Percentiles rank a stretch among this genome's conserved stretches.
Conservation (phyloP, 75 land plant genomes). For the Picea glauca region DNA sequence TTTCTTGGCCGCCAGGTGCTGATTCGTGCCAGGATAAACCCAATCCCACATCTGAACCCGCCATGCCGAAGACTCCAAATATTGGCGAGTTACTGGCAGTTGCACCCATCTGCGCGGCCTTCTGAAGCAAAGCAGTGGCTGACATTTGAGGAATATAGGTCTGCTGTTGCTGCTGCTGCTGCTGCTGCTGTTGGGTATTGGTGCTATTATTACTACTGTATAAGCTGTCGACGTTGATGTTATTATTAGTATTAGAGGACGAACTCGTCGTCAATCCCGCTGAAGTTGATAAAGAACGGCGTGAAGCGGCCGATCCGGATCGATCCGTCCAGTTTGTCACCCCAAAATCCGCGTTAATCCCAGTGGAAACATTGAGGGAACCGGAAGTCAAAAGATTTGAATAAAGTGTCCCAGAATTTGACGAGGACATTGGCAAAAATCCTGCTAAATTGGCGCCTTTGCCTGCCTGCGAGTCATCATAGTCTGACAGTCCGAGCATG, state of each 20-base stretch:
- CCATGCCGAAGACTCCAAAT: slow-evolving; percentile 34
- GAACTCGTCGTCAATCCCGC: slow-evolving; percentile 19
- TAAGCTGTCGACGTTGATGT: slow-evolving; percentile 17
- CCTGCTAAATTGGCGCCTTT: slow-evolving; percentile 3
- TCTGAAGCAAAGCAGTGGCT: slow-evolving; percentile 91
- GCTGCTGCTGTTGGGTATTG: slow-evolving; percentile 8
- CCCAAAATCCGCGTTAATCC: slow-evolving; percentile 5
- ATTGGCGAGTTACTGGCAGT: slow-evolving; percentile 49
- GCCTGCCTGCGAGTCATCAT: slow-evolving; percentile 3
- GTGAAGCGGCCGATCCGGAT: slow-evolving; percentile 16
- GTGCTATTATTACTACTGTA: slow-evolving; percentile 15
- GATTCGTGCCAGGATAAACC: slow-evolving; percentile 8
- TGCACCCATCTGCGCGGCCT: slow-evolving; percentile 95
- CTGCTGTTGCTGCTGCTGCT: slow-evolving; percentile 28
- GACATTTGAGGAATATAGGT: slow-evolving; percentile 57
- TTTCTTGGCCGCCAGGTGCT: neutral
- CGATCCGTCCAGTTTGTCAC: slow-evolving; percentile 12
- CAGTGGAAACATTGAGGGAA: neutral
- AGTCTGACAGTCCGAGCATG: slow-evolving; percentile 4
- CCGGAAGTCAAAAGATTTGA: slow-evolving; percentile 24
- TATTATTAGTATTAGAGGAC: neutral
- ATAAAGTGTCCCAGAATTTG: slow-evolving; percentile 22
- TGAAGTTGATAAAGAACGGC: slow-evolving; percentile 25
- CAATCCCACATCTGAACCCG: slow-evolving; percentile 6
- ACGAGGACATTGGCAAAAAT: slow-evolving; percentile 15